A percentile compares a stretch with the other conserved stretches of the same genome.
phyloP scores from a whole-genome alignment of 2,329 filamentous ascomycete species.

The Alternaria postmessia region DNA sequence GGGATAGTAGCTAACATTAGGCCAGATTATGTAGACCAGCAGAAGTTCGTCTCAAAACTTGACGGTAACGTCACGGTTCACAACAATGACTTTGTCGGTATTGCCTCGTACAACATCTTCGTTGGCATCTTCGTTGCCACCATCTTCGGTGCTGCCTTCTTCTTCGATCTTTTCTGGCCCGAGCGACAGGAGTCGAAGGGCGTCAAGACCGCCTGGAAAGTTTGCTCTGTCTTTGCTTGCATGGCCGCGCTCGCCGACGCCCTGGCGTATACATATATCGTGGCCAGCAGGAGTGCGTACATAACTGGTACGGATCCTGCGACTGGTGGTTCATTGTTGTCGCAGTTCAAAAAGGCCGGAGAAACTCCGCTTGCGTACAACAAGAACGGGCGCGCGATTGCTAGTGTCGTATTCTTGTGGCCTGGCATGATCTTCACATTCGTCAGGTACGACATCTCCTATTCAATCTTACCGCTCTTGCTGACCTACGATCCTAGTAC shows the following conservation, averaged over 20 bases:
- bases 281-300: slow-evolving; percentile 56
- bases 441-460: slow-evolving; percentile 48
- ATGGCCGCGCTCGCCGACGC: slow-evolving; percentile 59
- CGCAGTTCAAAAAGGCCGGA: slow-evolving; percentile 39
- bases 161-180: slow-evolving; percentile 70
- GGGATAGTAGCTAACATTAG: background rate
- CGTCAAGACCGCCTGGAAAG: slow-evolving; percentile 64
- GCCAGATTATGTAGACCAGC: slow-evolving; percentile 64
- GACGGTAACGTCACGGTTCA: slow-evolving; percentile 55
- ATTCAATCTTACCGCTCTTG: background rate
- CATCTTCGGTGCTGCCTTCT: slow-evolving; percentile 67
- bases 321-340: slow-evolving; percentile 45
- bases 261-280: slow-evolving; percentile 61
- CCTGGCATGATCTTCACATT: slow-evolving; percentile 60
- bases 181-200: slow-evolving; percentile 59
- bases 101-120: slow-evolving; percentile 66
- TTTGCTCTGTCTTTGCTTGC: slow-evolving; percentile 59
- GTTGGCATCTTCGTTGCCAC: slow-evolving; percentile 65
- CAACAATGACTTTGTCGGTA: slow-evolving; percentile 65
- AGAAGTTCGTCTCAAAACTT: slow-evolving; percentile 56
- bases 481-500: slow-evolving; percentile 36
- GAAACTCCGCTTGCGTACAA: slow-evolving; percentile 55
- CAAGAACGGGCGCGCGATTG: slow-evolving; percentile 60
- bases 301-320: slow-evolving; percentile 53
- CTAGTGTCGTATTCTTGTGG: slow-evolving; percentile 63